Conservation (phyloP, 2,329 filamentous ascomycete genomes). For the Trichophyton rubrum region DNA sequence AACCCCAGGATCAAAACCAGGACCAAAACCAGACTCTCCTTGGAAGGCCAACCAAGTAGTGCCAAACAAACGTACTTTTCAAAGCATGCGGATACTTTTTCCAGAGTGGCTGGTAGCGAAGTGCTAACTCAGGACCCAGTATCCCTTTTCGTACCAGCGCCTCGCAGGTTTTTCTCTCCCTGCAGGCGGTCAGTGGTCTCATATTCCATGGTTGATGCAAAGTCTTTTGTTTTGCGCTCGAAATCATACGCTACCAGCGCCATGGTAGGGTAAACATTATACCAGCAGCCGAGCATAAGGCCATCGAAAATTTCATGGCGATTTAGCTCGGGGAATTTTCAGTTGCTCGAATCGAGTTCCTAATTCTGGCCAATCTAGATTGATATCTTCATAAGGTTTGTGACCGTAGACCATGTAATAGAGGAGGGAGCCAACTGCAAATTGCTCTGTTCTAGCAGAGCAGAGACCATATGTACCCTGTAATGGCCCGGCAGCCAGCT, state of each 20-base stretch:
- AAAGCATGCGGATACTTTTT: conserved; percentile 6
- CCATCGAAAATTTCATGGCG: conserved; percentile 13
- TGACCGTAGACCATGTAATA: conserved; percentile 17
- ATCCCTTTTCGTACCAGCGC: conserved; percentile 8
- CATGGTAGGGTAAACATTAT: conserved; percentile 17
- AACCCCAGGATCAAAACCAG: neutral
- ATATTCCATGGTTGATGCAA: conserved; percentile 9
- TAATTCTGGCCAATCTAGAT: conserved; percentile 2
- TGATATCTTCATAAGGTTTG: conserved; percentile 9
- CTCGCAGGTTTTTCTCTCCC: conserved; percentile 8
- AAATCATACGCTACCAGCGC: conserved; percentile 15
- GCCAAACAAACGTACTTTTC: neutral
- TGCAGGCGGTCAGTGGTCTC: conserved; percentile 6
- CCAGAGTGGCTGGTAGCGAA: conserved; percentile 8
- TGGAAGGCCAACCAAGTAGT: neutral
- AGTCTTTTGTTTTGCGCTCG: conserved; percentile 14
- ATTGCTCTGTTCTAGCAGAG: conserved; percentile 16
- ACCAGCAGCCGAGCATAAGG: conserved; percentile 15
- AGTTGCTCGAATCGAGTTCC: conserved; percentile 12
- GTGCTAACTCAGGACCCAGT: conserved; percentile 8
- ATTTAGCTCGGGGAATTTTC: conserved; percentile 15
- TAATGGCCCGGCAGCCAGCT: conserved; percentile 9
- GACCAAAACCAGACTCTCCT: neutral
- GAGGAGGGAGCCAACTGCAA: conserved; percentile 14
- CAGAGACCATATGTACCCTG: conserved; percentile 16